These are phyloP conservation scores for Singerocomus inundabilis DNA, from an alignment of 1,284 basidiomycete species.

Conservation along the genomic window DNA sequence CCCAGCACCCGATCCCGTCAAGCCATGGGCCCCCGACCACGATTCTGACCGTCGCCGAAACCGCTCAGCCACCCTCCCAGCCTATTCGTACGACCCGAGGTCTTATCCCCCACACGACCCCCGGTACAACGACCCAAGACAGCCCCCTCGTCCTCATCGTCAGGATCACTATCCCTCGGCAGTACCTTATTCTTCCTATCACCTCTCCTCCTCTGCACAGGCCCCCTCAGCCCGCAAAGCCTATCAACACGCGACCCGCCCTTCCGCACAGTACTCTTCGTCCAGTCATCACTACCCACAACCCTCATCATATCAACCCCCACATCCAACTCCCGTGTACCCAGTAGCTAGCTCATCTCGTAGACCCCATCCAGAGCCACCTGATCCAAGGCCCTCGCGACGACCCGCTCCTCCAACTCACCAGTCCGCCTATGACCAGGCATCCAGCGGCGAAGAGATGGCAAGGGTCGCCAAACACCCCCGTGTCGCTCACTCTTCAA, in stretches of 20 bases:
- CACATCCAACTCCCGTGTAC: constrained; percentile 16
- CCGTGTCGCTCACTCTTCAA: constrained; percentile 23
- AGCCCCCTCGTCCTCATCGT: constrained; percentile 24
- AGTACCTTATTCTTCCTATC: constrained; percentile 20
- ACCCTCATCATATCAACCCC: constrained; percentile 25
- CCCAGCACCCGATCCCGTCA: constrained; percentile 23
- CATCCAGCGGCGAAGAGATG: constrained; percentile 24
- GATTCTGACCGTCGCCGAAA: constrained; percentile 32
- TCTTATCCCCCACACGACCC: constrained; percentile 21
- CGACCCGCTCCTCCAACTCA: constrained; percentile 15
- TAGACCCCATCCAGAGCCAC: constrained; percentile 27
- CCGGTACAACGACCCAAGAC: constrained; percentile 28
- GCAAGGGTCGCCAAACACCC: constrained; percentile 24
- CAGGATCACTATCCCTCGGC: constrained; percentile 28
- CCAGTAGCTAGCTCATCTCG: constrained; percentile 29
- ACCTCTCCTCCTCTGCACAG: constrained; percentile 20
- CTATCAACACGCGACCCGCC: constrained; percentile 30
- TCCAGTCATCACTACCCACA: constrained; percentile 29
- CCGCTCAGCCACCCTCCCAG: constrained; percentile 31
- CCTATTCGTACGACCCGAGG: constrained; percentile 24
- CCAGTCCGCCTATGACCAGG: constrained; percentile 24
- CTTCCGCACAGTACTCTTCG: constrained; percentile 29
- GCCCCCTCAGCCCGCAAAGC: constrained; percentile 30
- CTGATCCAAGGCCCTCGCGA: constrained; percentile 24
- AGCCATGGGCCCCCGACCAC: constrained; percentile 26